A percentile compares a stretch with the other conserved stretches of the same genome.
These are phyloP conservation scores for Acer negundo DNA, from an alignment of 345 rosid genomes.

Conservation along the genomic window DNA sequence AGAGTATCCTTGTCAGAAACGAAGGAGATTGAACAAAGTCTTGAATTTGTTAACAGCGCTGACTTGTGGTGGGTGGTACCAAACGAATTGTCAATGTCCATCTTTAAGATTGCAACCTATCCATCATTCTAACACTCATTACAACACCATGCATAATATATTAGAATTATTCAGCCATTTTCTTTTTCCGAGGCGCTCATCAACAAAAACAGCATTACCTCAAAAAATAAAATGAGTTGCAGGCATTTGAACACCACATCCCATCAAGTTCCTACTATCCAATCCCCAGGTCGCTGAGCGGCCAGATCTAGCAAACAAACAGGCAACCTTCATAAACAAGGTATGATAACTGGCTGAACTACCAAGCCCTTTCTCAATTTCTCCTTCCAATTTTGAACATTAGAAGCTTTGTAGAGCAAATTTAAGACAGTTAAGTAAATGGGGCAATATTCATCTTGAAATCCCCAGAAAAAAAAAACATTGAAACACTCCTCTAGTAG, in stretches of 20 bases:
- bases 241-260: slow-evolving; percentile 60
- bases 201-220: slow-evolving; percentile 55
- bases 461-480: background rate
- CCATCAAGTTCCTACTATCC: slow-evolving; percentile 84
- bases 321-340: slow-evolving; percentile 50
- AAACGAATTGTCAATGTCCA: slow-evolving; percentile 38
- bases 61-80: slow-evolving; percentile 32
- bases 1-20: slow-evolving; percentile 9
- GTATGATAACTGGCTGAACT: slow-evolving; percentile 33
- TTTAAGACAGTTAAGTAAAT: background rate
- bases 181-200: slow-evolving; percentile 31
- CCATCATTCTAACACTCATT: slow-evolving; percentile 35
- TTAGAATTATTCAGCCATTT: slow-evolving; percentile 17
- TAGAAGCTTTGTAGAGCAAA: background rate
- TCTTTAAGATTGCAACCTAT: slow-evolving; percentile 39
- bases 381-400: slow-evolving; percentile 20
- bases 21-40: background rate
- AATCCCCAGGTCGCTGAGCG: slow-evolving; percentile 68
- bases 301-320: slow-evolving; percentile 91
- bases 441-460: background rate
- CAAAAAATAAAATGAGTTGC: slow-evolving; percentile 48
- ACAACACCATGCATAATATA: slow-evolving; percentile 29
- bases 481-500: background rate
- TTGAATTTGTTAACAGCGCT: slow-evolving; percentile 25
- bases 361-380: slow-evolving; percentile 23